Base-by-base conservation (phyloP, 768 basidiomycete genomes). In the Rossbeevera mucosa region DNA sequence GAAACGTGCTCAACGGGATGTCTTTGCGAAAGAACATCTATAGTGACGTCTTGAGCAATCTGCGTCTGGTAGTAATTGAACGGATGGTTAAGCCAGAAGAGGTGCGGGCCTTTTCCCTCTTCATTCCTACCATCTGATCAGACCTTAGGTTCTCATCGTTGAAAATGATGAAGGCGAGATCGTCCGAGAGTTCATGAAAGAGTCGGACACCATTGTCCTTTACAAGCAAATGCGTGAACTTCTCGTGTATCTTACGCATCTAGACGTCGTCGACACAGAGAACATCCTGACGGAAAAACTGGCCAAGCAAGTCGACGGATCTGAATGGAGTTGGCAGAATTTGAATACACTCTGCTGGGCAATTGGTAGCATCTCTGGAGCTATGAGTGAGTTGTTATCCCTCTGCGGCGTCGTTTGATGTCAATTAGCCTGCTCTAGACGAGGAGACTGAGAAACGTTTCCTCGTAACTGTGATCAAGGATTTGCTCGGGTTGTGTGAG, bases 111-210 rank as follows among this genome's bases (percentile, higher is more conserved):
- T 33, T 25, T 13, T 40, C 54, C 36, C 33, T 7, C 36, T 52
- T 21, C 29, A 38, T 33, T 29, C 30, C 36, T 54, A 42, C 33
- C 25, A 33, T 24, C 51, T 59, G 52, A 57, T 26, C 50, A 20
- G 52, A 20, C 53, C 12, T 16, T 49, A 97, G 94, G 94, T 98
- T 7, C 77, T 99, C 44, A 94, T 98, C 59, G 96, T 97, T 22
- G 96, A 98, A 73, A 98, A 99, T 64, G 96, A 99, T 57, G 96
- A 99, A 70, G 96, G 96, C 53, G 96, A 99, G 76, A 96, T 98
- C 55, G 96, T 99, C 11, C 85, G 96, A 55, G 96, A 99, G 70
- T 97, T 97, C 72, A 91, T 97, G 92, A 91, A 98, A 75, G 96
- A 99, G 74, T 86, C 76, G 64, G 96, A 99, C 68, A 99, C 96